Evolutionary conservation across 1,284 basidiomycete species (phyloP).

Genomic region (Leccinum brunneo-olivaceum): DNA sequence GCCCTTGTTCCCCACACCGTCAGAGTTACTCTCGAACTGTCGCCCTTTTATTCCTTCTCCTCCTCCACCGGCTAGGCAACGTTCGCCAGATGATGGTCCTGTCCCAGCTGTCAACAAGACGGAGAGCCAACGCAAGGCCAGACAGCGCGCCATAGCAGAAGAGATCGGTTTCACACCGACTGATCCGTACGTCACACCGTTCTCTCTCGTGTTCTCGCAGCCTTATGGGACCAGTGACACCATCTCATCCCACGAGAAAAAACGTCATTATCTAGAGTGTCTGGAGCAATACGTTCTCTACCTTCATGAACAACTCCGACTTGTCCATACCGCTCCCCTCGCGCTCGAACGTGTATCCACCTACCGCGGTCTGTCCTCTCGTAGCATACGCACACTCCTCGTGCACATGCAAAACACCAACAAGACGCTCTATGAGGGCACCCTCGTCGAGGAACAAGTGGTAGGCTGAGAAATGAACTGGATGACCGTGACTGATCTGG

Average conservation of each 20-base stretch:
- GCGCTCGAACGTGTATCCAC: constrained; percentile 48
- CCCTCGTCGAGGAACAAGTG: constrained; percentile 46
- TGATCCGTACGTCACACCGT: constrained; percentile 44
- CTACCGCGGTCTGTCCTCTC: constrained; percentile 52
- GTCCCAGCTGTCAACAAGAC: constrained; percentile 7
- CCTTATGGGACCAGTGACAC: constrained; percentile 41
- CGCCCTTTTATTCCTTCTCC: constrained; percentile 12
- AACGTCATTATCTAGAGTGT: constrained; percentile 63
- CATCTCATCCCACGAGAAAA: constrained; percentile 72
- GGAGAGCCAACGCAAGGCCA: constrained; percentile 46
- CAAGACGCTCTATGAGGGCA: constrained; percentile 42
- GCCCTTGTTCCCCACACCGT: constrained; percentile 56
- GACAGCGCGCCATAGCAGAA: constrained; percentile 46
- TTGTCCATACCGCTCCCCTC: constrained; percentile 43
- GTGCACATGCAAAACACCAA: constrained; percentile 59
- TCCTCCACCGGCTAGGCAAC: constrained; percentile 10
- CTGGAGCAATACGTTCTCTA: constrained; percentile 63
- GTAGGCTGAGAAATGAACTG: constrained; percentile 29
- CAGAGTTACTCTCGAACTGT: constrained; percentile 53
- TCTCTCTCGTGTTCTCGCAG: background rate
- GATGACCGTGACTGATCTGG: background rate
- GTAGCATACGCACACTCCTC: constrained; percentile 51
- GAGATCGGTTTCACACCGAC: constrained; percentile 51
- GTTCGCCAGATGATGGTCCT: constrained; percentile 10
- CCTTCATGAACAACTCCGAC: constrained; percentile 52